Evolutionary conservation across 225 moss, liverwort and hornwort genomes (phyloP).

Genomic region (Takakia lepidozioides): DNA sequence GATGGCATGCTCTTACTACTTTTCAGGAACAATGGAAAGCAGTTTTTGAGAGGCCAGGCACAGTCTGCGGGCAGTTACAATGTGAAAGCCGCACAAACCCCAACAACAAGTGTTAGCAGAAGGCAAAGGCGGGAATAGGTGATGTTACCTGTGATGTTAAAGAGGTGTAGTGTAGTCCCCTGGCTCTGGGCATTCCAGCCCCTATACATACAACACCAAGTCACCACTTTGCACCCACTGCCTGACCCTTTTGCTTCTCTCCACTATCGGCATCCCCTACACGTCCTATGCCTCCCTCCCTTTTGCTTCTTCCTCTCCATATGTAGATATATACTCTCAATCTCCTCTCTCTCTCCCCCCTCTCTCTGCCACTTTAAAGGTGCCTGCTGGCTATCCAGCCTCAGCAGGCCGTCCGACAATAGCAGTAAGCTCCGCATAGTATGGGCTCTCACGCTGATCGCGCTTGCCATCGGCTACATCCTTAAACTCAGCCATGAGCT

Average conservation of each 20-base stretch:
- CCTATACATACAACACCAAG: neutral
- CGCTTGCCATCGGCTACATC: constrained; percentile 62
- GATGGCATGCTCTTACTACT: neutral
- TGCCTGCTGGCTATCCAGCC: constrained; percentile 20
- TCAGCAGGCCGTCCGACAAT: constrained; percentile 47
- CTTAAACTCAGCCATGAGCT: constrained; percentile 63
- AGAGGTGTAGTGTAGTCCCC: neutral
- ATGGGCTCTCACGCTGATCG: constrained; percentile 63
- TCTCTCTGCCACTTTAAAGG: too few relatives aligned
- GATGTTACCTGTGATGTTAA: neutral
- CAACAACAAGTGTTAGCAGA: too few relatives aligned
- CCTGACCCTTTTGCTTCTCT: neutral
- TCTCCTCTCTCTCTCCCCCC: too few relatives aligned
- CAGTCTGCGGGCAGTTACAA: too few relatives aligned
- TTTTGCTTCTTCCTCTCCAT: neutral
- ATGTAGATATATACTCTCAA: constrained; percentile 3
- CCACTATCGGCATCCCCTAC: constrained; percentile 1
- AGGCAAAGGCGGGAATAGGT: too few relatives aligned
- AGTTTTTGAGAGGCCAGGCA: neutral
- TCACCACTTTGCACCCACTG: neutral
- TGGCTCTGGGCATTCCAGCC: neutral
- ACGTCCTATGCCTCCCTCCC: neutral
- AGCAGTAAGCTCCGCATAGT: constrained; percentile 49
- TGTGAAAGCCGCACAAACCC: too few relatives aligned
- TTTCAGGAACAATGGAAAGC: neutral